Evolutionary conservation across 768 basidiomycete species (phyloP), one percentile per base, ranked within the genome.

Genomic region (Rhizopogon vulgaris): DNA sequence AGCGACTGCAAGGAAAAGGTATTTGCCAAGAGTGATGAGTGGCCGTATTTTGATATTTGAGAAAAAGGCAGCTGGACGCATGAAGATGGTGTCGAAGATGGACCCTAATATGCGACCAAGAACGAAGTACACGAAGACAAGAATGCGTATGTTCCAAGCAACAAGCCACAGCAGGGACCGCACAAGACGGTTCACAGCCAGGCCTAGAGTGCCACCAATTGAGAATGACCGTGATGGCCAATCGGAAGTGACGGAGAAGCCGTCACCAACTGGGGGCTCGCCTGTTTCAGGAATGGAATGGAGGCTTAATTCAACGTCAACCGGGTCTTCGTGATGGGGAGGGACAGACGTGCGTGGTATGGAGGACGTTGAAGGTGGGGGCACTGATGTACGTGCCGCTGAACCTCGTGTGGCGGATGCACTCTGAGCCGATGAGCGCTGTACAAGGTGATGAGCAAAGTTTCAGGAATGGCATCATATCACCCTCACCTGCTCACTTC

Each of bases 261-360:
- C 68, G 45, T 61, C 60, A 52, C 68, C 62, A 14, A 46, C 49
- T 15, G 63, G 61, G 25, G 67, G 73, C 61, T 87, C 85, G 3
- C 88, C 81, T 27, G 74, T 72, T 71, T 89, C 87, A 5, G 77
- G 73, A 59, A 89, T 85, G 7, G 83, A 78, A 22, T 78, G 69
- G 25, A 89, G 74, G 2, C 79, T 77, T 56, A 76, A 72, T 52
- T 80, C 79, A 28, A 74, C 66, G 24, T 78, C 73, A 6, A 64
- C 61, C 9, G 60, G 53, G n/a, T 69, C 59, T 12, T 64, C 49
- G 57, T 67, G 52, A 32, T 71, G 66, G 12, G 75, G 75, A 15
- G 80, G 78, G 17, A 69, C 65, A 12, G 78, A 76, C 17, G 60
- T 54, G 30, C 74, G 72, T 18, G 65, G 64, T 41, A 65, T 59